Percentiles rank a stretch among this genome's conserved stretches.
These are phyloP conservation scores for Solanum rostratum DNA, from an alignment of 257 asterid species.

Conservation along the genomic window DNA sequence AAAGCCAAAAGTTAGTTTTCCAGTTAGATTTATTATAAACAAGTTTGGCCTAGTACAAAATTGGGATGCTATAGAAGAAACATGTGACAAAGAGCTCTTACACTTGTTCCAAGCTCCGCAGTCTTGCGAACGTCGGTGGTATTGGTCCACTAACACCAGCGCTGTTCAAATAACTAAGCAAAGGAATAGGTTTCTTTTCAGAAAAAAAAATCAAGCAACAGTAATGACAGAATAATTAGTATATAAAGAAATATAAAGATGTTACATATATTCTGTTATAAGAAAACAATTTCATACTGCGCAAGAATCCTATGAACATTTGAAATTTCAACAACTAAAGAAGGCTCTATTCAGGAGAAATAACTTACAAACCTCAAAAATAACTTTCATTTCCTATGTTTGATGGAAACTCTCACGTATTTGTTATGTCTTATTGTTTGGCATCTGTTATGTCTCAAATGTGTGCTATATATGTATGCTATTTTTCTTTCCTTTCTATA, in stretches of 20 bases:
- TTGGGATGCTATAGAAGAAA: background rate
- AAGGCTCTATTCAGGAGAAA: background rate
- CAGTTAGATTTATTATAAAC: background rate
- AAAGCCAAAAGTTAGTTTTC: slow-evolving; percentile 5
- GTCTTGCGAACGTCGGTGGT: slow-evolving; percentile 35
- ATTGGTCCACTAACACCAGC: slow-evolving; percentile 50
- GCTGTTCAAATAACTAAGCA: slow-evolving; percentile 37
- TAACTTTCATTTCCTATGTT: background rate
- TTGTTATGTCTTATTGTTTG: background rate
- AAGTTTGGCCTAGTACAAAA: background rate
- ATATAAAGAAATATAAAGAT: background rate
- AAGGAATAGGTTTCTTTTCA: background rate
- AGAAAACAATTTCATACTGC: background rate
- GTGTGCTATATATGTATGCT: background rate
- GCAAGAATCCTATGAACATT: background rate
- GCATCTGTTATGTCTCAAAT: background rate
- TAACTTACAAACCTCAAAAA: background rate
- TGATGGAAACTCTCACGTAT: background rate
- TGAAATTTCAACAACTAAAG: background rate
- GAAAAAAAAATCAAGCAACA: background rate
- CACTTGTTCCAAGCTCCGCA: slow-evolving; percentile 30
- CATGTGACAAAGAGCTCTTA: slow-evolving; percentile 10
- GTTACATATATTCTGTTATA: background rate
- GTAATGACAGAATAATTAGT: background rate
- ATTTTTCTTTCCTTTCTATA: background rate